Evolutionary conservation across 805 yeast species (phyloP).

Genomic region (Cyberlindnera suaveolens): DNA sequence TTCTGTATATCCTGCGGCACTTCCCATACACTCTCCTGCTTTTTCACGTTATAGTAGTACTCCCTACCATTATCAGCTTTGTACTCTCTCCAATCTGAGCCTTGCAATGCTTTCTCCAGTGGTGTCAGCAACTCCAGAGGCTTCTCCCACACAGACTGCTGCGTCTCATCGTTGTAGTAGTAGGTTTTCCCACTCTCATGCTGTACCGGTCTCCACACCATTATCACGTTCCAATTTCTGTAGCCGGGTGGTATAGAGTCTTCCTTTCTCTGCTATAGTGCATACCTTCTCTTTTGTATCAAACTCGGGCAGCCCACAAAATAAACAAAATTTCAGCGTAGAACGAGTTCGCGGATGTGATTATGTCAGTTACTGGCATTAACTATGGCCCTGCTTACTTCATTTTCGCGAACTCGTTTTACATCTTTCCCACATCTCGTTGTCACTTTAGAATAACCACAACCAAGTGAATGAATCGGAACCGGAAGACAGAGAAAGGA

Average conservation of each 20-base stretch:
- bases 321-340: too few relatives aligned
- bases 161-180: conserved; percentile 60
- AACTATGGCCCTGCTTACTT: too few relatives aligned
- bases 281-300: too few relatives aligned
- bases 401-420: too few relatives aligned
- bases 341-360: too few relatives aligned
- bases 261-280: neutral
- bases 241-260: neutral
- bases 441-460: too few relatives aligned
- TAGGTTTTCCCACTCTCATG: conserved; percentile 48
- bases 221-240: neutral
- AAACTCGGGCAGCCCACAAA: too few relatives aligned
- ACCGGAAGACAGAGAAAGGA: too few relatives aligned
- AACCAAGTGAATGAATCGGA: too few relatives aligned
- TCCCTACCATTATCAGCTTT: conserved; percentile 48
- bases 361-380: too few relatives aligned
- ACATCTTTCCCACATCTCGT: too few relatives aligned
- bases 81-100: conserved; percentile 49
- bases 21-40: conserved; percentile 76
- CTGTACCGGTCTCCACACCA: conserved; percentile 43
- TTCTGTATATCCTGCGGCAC: conserved; percentile 48
- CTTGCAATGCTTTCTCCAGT: conserved; percentile 40
- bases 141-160: conserved; percentile 75
- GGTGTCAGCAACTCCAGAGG: conserved; percentile 48
- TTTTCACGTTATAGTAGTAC: conserved; percentile 62